phyloP scores from a whole-genome alignment of 768 basidiomycete genomes.

The Phlebiopsis flavidoalba region DNA sequence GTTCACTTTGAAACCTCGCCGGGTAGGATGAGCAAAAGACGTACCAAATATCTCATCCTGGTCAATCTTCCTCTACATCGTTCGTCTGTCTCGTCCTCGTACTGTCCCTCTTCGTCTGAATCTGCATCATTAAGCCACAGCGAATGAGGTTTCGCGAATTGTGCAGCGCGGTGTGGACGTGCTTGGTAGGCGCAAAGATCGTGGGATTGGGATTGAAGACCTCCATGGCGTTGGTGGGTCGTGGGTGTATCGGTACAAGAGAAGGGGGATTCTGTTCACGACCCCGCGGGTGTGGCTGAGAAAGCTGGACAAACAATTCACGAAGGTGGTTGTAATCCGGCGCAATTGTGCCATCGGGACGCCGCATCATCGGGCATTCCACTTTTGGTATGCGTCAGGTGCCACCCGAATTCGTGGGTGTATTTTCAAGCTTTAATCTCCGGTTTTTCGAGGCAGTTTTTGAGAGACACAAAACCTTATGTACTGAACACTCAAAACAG shows the following conservation, averaged over 20 bases:
- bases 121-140: conserved; percentile 46
- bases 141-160: conserved; percentile 36
- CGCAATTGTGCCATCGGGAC: neutral
- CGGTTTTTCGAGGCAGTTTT: no score
- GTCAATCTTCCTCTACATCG: conserved; percentile 71
- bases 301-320: neutral
- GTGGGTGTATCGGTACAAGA: neutral
- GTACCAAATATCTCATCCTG: conserved; percentile 90
- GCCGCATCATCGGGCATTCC: neutral
- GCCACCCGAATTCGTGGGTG: no score
- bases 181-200: conserved; percentile 57
- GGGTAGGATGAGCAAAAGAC: conserved; percentile 8
- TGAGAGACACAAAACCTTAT: no score
- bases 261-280: neutral
- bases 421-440: no score
- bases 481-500: no score
- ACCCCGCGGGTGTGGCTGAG: neutral
- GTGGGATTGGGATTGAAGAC: conserved; percentile 90
- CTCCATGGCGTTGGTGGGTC: conserved; percentile 29
- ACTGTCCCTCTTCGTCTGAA: conserved; percentile 20
- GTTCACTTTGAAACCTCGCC: neutral
- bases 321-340: neutral
- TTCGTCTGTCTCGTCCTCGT: conserved; percentile 33
- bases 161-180: conserved; percentile 37
- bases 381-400: neutral